These are phyloP conservation scores for Alternaria gansuensis DNA, from an alignment of 2,329 filamentous ascomycete species.

Conservation along the genomic window DNA sequence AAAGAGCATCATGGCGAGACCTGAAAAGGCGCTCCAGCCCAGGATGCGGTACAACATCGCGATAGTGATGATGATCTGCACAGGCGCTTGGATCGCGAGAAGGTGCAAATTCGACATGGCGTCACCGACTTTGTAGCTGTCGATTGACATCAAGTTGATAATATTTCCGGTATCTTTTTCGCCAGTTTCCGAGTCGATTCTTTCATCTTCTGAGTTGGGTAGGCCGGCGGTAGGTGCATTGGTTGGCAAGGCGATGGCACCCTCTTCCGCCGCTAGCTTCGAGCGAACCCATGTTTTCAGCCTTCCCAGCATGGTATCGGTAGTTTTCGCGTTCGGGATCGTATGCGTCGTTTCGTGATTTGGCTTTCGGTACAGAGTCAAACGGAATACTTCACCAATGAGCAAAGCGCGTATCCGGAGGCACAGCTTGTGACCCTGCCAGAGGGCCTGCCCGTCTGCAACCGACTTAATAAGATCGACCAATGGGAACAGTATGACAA, in stretches of 20 bases:
- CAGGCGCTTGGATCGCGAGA: conserved; percentile 1
- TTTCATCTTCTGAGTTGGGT: background rate
- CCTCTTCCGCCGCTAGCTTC: background rate
- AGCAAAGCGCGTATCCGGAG: conserved; percentile 4
- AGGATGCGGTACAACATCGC: conserved; percentile 1
- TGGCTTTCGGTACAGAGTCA: background rate
- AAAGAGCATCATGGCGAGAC: background rate
- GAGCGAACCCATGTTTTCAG: background rate
- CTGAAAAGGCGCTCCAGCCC: conserved; percentile 3
- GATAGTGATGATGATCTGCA: conserved; percentile 1
- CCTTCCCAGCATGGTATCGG: background rate
- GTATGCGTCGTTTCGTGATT: background rate
- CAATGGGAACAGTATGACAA: conserved; percentile 4
- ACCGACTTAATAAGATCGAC: conserved; percentile 3
- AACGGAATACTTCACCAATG: conserved; percentile 3
- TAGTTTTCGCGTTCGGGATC: background rate
- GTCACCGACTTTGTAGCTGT: conserved; percentile 7
- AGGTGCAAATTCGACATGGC: conserved; percentile 5
- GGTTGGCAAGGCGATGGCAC: conserved; percentile 4
- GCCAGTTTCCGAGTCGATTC: background rate
- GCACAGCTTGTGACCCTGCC: conserved; percentile 5
- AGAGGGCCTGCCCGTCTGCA: conserved; percentile 4
- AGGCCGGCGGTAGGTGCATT: background rate
- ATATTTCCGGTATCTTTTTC: background rate
- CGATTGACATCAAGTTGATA: conserved; percentile 7